Evolutionary conservation across 331 rosid species (phyloP).

Genomic region (Arachis monticola): DNA sequence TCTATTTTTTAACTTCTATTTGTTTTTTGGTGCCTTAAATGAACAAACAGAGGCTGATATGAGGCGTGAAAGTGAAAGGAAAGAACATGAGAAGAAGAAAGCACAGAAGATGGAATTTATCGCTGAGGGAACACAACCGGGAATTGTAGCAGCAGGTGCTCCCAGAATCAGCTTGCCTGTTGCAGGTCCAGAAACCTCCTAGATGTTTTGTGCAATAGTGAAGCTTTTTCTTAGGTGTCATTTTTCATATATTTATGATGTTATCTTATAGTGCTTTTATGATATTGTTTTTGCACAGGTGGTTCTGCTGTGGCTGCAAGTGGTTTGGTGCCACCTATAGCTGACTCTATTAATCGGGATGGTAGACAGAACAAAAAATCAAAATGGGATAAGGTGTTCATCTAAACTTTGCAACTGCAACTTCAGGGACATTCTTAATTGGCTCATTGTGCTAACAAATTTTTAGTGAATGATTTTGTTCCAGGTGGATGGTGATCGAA

Average conservation of each 20-base stretch:
- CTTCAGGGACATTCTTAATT: conserved; percentile 21
- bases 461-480: conserved; percentile 36
- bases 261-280: conserved; percentile 32
- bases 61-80: conserved; percentile 67
- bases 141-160: conserved; percentile 52
- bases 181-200: conserved; percentile 49
- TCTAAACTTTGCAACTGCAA: conserved; percentile 25
- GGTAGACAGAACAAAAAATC: conserved; percentile 92
- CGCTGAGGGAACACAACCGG: conserved; percentile 72
- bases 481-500: conserved; percentile 82
- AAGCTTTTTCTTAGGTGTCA: conserved; percentile 20
- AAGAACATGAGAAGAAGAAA: conserved; percentile 63
- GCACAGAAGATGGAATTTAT: conserved; percentile 67
- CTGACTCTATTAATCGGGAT: conserved; percentile 65
- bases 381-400: conserved; percentile 91
- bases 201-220: conserved; percentile 28
- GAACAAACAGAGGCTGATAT: conserved; percentile 69
- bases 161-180: conserved; percentile 54
- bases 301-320: conserved; percentile 46
- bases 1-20: conserved; percentile 8
- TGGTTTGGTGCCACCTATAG: conserved; percentile 55
- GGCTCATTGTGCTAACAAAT: conserved; percentile 21
- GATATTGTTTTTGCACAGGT: conserved; percentile 50
- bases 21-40: not conserved
- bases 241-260: conserved; percentile 20